A percentile compares a stretch with the other conserved stretches of the same genome.
Conservation (phyloP, 2,329 filamentous ascomycete genomes). For the Plectosphaerella plurivora region DNA sequence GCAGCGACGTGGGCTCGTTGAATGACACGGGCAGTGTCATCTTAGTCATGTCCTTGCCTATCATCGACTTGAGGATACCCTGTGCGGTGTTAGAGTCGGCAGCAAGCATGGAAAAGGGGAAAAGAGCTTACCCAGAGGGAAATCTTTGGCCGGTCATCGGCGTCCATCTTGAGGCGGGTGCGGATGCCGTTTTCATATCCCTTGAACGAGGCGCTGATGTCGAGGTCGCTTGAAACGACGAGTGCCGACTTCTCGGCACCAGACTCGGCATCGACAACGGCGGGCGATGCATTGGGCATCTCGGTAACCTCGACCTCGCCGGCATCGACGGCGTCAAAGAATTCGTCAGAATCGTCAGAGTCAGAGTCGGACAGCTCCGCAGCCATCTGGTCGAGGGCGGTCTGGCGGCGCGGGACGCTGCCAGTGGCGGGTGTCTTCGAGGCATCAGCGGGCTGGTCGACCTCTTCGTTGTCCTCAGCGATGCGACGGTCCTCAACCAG, state of each 20-base stretch:
- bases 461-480: constrained; percentile 25
- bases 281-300: constrained; percentile 39
- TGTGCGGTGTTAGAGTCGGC: constrained; percentile 31
- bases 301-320: constrained; percentile 81
- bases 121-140: constrained; percentile 77
- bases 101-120: background rate
- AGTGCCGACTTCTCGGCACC: constrained; percentile 36
- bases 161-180: constrained; percentile 78
- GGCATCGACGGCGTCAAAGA: constrained; percentile 94
- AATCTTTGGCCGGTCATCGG: constrained; percentile 88
- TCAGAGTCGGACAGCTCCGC: constrained; percentile 75
- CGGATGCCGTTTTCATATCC: constrained; percentile 91
- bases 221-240: constrained; percentile 41
- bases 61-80: constrained; percentile 98
- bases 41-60: constrained; percentile 99
- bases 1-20: constrained; percentile 93
- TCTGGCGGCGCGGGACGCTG: constrained; percentile 52
- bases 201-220: constrained; percentile 74
- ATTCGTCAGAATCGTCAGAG: constrained; percentile 75
- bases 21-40: constrained; percentile 98
- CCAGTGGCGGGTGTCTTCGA: constrained; percentile 32
- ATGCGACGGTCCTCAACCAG: constrained; percentile 21
- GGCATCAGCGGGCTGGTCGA: constrained; percentile 20
- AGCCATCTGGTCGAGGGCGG: constrained; percentile 65
- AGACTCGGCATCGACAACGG: constrained; percentile 27